These are phyloP conservation scores for Anthostomella pinea DNA, from an alignment of 2,329 filamentous ascomycete species.

Conservation along the genomic window DNA sequence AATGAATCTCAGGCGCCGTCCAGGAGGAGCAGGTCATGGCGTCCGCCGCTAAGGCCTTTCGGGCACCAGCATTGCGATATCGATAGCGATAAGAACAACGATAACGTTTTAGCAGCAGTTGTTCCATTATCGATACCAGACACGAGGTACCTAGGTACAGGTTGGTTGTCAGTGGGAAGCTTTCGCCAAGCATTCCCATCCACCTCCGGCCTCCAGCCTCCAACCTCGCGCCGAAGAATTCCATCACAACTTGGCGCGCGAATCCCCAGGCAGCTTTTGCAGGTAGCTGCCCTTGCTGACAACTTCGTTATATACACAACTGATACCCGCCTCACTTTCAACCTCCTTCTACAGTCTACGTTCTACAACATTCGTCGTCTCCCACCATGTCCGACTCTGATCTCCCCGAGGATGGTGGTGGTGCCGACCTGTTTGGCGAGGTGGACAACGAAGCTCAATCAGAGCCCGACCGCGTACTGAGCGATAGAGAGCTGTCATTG, in stretches of 20 bases:
- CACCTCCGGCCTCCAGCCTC: too few relatives aligned
- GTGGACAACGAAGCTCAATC: conserved; percentile 57
- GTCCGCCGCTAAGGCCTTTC: conserved; percentile 15
- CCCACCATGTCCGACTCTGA: conserved; percentile 55
- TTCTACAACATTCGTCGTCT: neutral
- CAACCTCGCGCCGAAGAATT: neutral
- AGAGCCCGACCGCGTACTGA: conserved; percentile 59
- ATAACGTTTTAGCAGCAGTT: too few relatives aligned
- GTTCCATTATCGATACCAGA: conserved; percentile 4
- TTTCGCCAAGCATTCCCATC: too few relatives aligned
- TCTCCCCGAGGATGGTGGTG: conserved; percentile 50
- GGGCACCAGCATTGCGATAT: conserved; percentile 2
- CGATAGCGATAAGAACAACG: conserved; percentile 11
- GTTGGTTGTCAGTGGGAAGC: too few relatives aligned
- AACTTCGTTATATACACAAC: too few relatives aligned
- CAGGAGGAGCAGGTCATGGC: conserved; percentile 18
- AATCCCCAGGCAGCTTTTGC: too few relatives aligned
- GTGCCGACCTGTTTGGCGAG: conserved; percentile 62
- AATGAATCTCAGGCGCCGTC: conserved; percentile 19
- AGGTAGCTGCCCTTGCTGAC: too few relatives aligned
- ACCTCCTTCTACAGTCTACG: neutral
- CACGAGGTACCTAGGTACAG: too few relatives aligned
- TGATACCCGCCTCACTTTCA: too few relatives aligned
- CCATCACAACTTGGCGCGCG: neutral
- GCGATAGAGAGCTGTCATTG: conserved; percentile 59